Percentiles rank a stretch among this genome's conserved stretches.
Conservation (phyloP, 352 stramenopile genomes). For the Heterotrichella gracilis region DNA sequence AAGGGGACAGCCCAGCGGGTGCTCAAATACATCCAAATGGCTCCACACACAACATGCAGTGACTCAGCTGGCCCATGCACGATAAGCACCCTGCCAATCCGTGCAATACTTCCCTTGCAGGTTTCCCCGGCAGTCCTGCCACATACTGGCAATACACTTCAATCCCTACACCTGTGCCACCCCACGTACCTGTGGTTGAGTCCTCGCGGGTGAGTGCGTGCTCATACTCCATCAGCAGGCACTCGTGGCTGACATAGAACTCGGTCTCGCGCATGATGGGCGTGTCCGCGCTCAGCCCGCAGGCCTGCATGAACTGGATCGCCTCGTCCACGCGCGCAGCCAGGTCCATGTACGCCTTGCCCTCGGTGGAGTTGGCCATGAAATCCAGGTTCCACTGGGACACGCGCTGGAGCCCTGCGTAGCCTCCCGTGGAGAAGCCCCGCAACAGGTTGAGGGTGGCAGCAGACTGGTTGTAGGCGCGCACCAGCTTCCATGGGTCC, state of each 20-base stretch:
- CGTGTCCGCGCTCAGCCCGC: constrained; percentile 52
- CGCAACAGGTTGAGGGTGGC: constrained; percentile 84
- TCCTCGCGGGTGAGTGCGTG: constrained; percentile 73
- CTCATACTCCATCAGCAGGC: constrained; percentile 79
- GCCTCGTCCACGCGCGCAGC: constrained; percentile 75
- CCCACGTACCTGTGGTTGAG: constrained; percentile 24
- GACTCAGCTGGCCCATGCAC: too few species aligned
- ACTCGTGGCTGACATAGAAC: constrained; percentile 92
- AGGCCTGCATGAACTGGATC: constrained; percentile 68
- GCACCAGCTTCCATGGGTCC: constrained; percentile 58
- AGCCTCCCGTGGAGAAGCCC: constrained; percentile 60
- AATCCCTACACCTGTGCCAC: not conserved
- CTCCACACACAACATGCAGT: too few species aligned
- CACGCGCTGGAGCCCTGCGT: constrained; percentile 73
- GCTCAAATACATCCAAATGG: too few species aligned
- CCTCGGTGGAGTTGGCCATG: constrained; percentile 61
- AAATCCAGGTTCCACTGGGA: constrained; percentile 91
- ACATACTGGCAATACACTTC: too few species aligned
- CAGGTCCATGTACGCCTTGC: constrained; percentile 67
- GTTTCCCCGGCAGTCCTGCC: not conserved
- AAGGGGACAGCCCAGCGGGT: too few species aligned
- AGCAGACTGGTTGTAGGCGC: constrained; percentile 81
- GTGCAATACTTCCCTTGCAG: not conserved
- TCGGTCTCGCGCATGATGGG: constrained; percentile 69
- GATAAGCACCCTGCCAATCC: not conserved